These are phyloP conservation scores for Leccinum incarnatum DNA, from an alignment of 768 basidiomycete genomes.

Conservation along the genomic window DNA sequence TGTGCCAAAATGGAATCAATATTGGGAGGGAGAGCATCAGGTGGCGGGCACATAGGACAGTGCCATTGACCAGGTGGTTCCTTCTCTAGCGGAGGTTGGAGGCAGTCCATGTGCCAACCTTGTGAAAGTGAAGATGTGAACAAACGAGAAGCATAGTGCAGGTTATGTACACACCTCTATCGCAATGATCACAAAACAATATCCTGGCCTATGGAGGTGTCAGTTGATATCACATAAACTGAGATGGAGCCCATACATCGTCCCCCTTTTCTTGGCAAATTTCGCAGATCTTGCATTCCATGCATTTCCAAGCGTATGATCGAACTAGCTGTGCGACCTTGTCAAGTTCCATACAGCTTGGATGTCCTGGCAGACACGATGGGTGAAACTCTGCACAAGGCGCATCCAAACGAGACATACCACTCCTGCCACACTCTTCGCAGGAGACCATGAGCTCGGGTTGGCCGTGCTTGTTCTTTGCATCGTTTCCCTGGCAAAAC, in stretches of 20 bases:
- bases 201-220: conserved; percentile 58
- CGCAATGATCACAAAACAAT: conserved; percentile 91
- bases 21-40: conserved; percentile 14
- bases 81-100: conserved; percentile 65
- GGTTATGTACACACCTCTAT: conserved; percentile 58
- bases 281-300: conserved; percentile 91
- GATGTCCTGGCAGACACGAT: conserved; percentile 57
- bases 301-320: conserved; percentile 82
- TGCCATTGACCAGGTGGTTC: conserved; percentile 78
- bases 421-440: conserved; percentile 77
- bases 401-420: conserved; percentile 39
- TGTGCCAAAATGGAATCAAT: conserved; percentile 6
- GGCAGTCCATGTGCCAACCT: conserved; percentile 87
- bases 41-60: conserved; percentile 60
- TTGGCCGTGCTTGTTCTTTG: conserved; percentile 52
- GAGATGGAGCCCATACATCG: conserved; percentile 59
- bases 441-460: conserved; percentile 77
- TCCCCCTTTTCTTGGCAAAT: conserved; percentile 82
- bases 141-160: conserved; percentile 2
- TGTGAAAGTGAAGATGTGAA: conserved; percentile 4
- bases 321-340: conserved; percentile 59
- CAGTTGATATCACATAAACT: conserved; percentile 18
- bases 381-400: not conserved
- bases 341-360: conserved; percentile 73
- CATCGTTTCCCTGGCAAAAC: conserved; percentile 70